A percentile compares a stretch with the other conserved stretches of the same genome.
phyloP scores from a whole-genome alignment of 257 asterid species.

The Misopates orontium region DNA sequence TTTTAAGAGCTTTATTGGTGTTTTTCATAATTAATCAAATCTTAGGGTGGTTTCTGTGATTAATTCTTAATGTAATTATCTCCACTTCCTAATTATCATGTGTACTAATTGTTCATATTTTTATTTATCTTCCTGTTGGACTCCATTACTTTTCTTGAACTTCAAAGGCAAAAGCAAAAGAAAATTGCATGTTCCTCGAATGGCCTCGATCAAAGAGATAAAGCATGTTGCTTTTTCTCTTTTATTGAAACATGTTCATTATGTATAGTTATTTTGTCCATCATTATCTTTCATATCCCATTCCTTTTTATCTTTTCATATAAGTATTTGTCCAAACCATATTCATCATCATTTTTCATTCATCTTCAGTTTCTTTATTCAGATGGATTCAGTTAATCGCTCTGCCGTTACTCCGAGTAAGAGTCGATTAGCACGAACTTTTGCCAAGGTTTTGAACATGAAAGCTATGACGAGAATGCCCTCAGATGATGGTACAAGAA shows the following conservation, averaged over 20 bases:
- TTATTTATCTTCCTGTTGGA: constrained; percentile 30
- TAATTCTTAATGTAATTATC: too few relatives aligned
- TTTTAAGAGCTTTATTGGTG: too few relatives aligned
- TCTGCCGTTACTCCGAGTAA: constrained; percentile 49
- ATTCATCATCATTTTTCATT: neutral
- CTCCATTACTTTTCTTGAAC: constrained; percentile 26
- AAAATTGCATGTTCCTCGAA: constrained; percentile 36
- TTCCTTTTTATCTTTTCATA: constrained; percentile 26
- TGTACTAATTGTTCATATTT: constrained; percentile 23
- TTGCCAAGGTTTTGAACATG: constrained; percentile 64
- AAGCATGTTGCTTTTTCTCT: constrained; percentile 47
- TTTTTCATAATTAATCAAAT: too few relatives aligned
- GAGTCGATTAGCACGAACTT: constrained; percentile 56
- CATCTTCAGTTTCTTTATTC: constrained; percentile 26
- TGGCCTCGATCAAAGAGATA: constrained; percentile 50
- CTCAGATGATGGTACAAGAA: constrained; percentile 11
- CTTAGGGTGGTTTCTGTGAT: too few relatives aligned
- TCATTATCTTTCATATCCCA: constrained; percentile 39
- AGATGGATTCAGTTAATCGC: constrained; percentile 65
- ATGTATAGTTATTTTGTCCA: constrained; percentile 23
- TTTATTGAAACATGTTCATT: constrained; percentile 40
- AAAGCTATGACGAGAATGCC: constrained; percentile 43
- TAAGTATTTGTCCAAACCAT: neutral
- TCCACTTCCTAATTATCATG: too few relatives aligned
- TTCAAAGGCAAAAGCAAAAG: constrained; percentile 34